phyloP scores from a whole-genome alignment of 2,329 filamentous ascomycete genomes.

The Pyricularia sp. region DNA sequence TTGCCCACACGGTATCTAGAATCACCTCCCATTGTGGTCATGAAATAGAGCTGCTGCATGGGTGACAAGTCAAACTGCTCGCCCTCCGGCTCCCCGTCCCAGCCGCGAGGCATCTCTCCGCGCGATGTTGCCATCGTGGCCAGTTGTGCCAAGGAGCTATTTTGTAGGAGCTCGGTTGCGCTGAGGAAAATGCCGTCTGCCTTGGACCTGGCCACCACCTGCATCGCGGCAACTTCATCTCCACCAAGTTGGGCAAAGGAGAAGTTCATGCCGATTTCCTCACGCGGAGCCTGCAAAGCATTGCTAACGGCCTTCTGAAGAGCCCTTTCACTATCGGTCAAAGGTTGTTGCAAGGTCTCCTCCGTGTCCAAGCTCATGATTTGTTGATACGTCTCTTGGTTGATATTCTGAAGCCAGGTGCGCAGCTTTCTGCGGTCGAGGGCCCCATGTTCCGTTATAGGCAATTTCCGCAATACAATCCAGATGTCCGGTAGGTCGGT shows the following conservation, averaged over 20 bases:
- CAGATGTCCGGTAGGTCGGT: slow-evolving; percentile 33
- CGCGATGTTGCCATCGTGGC: slow-evolving; percentile 24
- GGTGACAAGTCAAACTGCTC: slow-evolving; percentile 36
- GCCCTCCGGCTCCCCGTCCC: slow-evolving; percentile 23
- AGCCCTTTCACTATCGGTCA: slow-evolving; percentile 27
- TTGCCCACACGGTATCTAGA: slow-evolving; percentile 17
- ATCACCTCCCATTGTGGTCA: slow-evolving; percentile 31
- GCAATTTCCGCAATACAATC: slow-evolving; percentile 37
- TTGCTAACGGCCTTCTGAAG: slow-evolving; percentile 28
- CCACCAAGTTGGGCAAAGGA: slow-evolving; percentile 30
- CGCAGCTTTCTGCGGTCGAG: slow-evolving; percentile 35
- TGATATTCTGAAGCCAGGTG: slow-evolving; percentile 45
- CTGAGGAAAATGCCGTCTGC: slow-evolving; percentile 27
- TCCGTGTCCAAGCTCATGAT: slow-evolving; percentile 33
- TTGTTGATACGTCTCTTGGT: slow-evolving; percentile 33
- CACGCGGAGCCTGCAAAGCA: slow-evolving; percentile 25
- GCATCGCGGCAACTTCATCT: slow-evolving; percentile 27
- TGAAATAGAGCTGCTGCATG: slow-evolving; percentile 45
- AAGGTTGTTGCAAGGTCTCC: slow-evolving; percentile 22
- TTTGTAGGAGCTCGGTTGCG: slow-evolving; percentile 25
- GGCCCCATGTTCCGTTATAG: slow-evolving; percentile 26
- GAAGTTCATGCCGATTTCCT: slow-evolving; percentile 32
- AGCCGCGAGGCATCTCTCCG: slow-evolving; percentile 18
- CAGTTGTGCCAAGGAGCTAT: slow-evolving; percentile 27
- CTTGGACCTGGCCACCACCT: slow-evolving; percentile 27